These are phyloP conservation scores for Xylaria flabelliformis DNA, from an alignment of 495 filamentous ascomycete genomes.

Conservation along the genomic window DNA sequence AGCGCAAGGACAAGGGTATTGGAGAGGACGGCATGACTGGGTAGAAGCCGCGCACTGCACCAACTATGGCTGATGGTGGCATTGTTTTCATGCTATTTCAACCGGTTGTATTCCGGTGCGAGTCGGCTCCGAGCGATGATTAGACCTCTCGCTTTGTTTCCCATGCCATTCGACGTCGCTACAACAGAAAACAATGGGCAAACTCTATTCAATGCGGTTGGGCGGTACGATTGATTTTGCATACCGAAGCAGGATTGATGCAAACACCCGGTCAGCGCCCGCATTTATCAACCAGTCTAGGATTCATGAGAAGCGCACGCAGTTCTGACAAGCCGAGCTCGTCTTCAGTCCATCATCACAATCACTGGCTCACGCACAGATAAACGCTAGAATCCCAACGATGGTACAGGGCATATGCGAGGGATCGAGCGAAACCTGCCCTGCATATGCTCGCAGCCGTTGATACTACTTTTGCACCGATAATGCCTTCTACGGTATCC, in stretches of 20 bases:
- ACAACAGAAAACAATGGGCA: not conserved
- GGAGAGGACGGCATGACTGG: slow-evolving; percentile 32
- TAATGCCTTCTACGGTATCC: not conserved
- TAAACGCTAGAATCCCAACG: not conserved
- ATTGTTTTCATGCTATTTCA: slow-evolving; percentile 39
- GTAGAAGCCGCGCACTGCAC: slow-evolving; percentile 21
- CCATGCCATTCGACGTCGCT: not conserved
- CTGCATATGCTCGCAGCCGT: not conserved
- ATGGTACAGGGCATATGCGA: not conserved
- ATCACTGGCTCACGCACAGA: not conserved
- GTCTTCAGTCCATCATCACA: not conserved
- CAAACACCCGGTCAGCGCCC: not conserved
- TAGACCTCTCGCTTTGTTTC: slow-evolving; percentile 15
- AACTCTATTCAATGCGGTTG: not conserved
- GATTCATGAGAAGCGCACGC: not conserved
- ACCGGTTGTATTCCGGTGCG: slow-evolving; percentile 33
- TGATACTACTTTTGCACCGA: not conserved
- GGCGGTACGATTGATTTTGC: slow-evolving; percentile 1
- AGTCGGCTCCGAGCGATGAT: not conserved
- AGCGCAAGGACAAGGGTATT: slow-evolving; percentile 41
- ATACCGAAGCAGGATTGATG: not conserved
- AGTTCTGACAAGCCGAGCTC: not conserved
- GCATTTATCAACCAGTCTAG: not conserved
- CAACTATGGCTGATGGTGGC: slow-evolving; percentile 31
- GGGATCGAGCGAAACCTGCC: not conserved